Conservation (phyloP, 805 yeast species). For the Starmerella floricola region DNA sequence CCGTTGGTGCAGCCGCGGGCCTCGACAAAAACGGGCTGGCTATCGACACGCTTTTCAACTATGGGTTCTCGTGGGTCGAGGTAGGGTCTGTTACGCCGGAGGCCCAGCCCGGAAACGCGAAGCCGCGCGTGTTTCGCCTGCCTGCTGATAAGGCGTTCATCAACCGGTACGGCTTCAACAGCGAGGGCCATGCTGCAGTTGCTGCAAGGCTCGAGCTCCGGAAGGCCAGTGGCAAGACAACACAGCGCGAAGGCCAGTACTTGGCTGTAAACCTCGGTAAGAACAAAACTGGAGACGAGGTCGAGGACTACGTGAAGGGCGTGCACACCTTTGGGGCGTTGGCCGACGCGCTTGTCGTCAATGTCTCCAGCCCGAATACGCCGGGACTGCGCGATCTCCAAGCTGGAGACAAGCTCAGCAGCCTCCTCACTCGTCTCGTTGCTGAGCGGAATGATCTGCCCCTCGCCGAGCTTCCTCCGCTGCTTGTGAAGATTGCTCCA, state of each 20-base stretch:
- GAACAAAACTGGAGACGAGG: constrained; percentile 83
- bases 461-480: constrained; percentile 51
- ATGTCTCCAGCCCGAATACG: constrained; percentile 91
- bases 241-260: constrained; percentile 27
- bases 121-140: constrained; percentile 80
- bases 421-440: constrained; percentile 55
- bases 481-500: constrained; percentile 86
- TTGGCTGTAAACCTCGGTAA: constrained; percentile 83
- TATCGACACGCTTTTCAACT: constrained; percentile 60
- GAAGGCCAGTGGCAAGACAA: constrained; percentile 31
- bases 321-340: constrained; percentile 66
- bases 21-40: constrained; percentile 90
- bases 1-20: constrained; percentile 92
- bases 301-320: constrained; percentile 73
- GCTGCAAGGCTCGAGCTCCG: constrained; percentile 56
- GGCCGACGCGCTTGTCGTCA: constrained; percentile 82
- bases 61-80: constrained; percentile 84
- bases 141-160: constrained; percentile 80
- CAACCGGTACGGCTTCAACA: constrained; percentile 90
- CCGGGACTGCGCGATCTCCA: constrained; percentile 89
- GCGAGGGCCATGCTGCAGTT: constrained; percentile 73
- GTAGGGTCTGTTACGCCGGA: constrained; percentile 86
- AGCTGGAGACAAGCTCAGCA: constrained; percentile 57
- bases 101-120: constrained; percentile 92
- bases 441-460: constrained; percentile 48